Evolutionary conservation across 129 eudicot species (phyloP).

Genomic region (Flaveria trinervia): DNA sequence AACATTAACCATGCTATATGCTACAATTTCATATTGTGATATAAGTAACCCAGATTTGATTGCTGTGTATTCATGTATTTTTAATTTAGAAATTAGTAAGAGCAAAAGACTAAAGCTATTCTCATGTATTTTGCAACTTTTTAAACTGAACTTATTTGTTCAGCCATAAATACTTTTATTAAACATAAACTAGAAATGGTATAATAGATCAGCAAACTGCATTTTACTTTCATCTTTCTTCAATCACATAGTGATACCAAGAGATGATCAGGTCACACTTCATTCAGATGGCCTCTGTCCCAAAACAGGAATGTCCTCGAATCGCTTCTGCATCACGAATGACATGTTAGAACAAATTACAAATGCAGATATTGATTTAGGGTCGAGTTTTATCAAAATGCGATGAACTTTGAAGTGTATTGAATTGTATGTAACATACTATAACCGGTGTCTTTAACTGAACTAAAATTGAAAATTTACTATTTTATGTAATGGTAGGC

Average conservation of each 20-base stretch:
- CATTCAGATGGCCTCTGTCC: constrained; percentile 27
- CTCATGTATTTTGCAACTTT: constrained; percentile 1
- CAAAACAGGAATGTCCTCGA: constrained; percentile 31
- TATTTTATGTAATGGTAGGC: no score
- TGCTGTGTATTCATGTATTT: neutral
- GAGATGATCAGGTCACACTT: neutral
- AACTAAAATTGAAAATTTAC: no score
- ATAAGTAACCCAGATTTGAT: neutral
- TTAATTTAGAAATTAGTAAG: neutral
- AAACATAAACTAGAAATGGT: neutral
- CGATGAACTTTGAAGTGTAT: no score
- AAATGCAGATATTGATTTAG: neutral
- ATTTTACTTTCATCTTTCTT: neutral
- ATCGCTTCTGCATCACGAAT: constrained; percentile 26
- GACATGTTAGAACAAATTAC: neutral
- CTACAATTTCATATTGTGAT: neutral
- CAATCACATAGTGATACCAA: neutral
- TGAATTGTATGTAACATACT: no score
- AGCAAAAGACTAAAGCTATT: neutral
- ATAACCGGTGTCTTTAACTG: no score
- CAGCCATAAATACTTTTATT: neutral
- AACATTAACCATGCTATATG: constrained; percentile 5
- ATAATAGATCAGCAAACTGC: constrained; percentile 1
- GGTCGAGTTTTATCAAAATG: neutral
- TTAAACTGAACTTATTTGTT: neutral